Evolutionary conservation across 1,284 basidiomycete species (phyloP).

Genomic region (Cutaneotrichosporon cutaneum): DNA sequence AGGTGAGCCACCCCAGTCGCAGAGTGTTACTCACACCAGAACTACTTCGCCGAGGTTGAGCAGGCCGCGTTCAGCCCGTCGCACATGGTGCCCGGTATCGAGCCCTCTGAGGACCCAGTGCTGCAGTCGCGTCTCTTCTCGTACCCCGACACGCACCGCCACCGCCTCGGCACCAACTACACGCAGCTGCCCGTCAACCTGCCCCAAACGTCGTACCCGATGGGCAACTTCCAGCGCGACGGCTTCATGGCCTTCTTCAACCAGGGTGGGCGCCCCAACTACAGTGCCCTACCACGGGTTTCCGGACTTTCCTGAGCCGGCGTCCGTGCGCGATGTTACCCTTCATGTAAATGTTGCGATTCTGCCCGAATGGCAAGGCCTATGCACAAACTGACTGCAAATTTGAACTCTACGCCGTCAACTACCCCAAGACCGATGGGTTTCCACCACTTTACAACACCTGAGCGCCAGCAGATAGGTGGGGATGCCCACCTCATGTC

Average conservation of each 20-base stretch:
- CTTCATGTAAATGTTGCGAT: too few species aligned
- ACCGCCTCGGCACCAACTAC: slow-evolving; percentile 70
- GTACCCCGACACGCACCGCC: slow-evolving; percentile 90
- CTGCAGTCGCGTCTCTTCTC: slow-evolving; percentile 90
- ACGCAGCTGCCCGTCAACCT: slow-evolving; percentile 84
- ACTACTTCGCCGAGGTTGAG: slow-evolving; percentile 67
- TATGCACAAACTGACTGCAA: too few species aligned
- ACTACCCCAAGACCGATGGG: too few species aligned
- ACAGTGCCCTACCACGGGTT: too few species aligned
- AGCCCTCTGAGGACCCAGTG: slow-evolving; percentile 84
- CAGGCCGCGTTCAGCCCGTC: slow-evolving; percentile 67
- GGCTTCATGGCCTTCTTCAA: slow-evolving; percentile 63
- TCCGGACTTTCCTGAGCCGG: too few species aligned
- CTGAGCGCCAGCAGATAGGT: too few species aligned
- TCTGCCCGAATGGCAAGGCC: too few species aligned
- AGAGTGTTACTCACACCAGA: slow-evolving; percentile 41
- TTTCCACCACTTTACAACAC: too few species aligned
- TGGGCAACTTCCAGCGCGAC: slow-evolving; percentile 75
- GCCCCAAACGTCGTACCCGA: slow-evolving; percentile 60
- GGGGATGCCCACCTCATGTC: too few species aligned
- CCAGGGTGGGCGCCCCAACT: slow-evolving; percentile 82
- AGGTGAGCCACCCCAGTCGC: neutral
- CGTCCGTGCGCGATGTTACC: too few species aligned
- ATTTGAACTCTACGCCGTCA: too few species aligned
- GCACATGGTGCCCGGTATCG: slow-evolving; percentile 80